These are phyloP conservation scores for Ochetophila trinervis DNA, from an alignment of 306 rosid species.

Conservation along the genomic window DNA sequence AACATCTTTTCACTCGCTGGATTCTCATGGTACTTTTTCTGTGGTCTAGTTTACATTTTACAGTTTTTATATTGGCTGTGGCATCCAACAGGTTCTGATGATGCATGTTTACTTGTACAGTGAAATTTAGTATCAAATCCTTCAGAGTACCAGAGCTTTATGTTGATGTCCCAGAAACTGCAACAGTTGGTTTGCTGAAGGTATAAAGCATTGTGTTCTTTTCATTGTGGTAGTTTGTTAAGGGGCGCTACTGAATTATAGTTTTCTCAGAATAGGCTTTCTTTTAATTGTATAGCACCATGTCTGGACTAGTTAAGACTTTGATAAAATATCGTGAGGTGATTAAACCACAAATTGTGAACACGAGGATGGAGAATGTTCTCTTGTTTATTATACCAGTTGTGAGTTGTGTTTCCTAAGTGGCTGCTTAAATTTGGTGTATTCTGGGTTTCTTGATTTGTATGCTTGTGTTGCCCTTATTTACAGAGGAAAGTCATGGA, in stretches of 20 bases:
- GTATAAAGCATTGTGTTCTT: slow-evolving; percentile 33
- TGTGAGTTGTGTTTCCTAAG: slow-evolving; percentile 10
- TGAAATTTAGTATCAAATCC: slow-evolving; percentile 81
- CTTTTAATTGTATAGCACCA: neutral
- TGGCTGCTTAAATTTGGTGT: neutral
- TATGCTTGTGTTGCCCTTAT: neutral
- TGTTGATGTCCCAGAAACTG: slow-evolving; percentile 77
- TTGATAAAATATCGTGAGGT: too few relatives aligned
- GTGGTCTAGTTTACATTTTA: slow-evolving; percentile 5
- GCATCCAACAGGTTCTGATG: slow-evolving; percentile 29
- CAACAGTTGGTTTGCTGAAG: slow-evolving; percentile 82
- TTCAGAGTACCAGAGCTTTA: slow-evolving; percentile 84
- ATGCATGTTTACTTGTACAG: slow-evolving; percentile 43
- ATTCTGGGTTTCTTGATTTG: neutral
- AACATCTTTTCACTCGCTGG: slow-evolving; percentile 46
- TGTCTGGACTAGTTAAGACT: neutral
- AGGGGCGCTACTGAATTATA: neutral
- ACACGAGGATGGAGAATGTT: slow-evolving; percentile 2
- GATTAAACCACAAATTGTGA: too few relatives aligned
- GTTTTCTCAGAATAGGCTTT: neutral
- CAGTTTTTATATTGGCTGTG: slow-evolving; percentile 17
- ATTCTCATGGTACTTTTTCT: slow-evolving; percentile 61
- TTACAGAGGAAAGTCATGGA: slow-evolving; percentile 79
- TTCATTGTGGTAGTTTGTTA: slow-evolving; percentile 2
- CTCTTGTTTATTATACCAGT: slow-evolving; percentile 8